Percentiles rank a stretch among this genome's conserved stretches.
phyloP scores from a whole-genome alignment of 2,329 filamentous ascomycete species.

The Scytalidium sp. region DNA sequence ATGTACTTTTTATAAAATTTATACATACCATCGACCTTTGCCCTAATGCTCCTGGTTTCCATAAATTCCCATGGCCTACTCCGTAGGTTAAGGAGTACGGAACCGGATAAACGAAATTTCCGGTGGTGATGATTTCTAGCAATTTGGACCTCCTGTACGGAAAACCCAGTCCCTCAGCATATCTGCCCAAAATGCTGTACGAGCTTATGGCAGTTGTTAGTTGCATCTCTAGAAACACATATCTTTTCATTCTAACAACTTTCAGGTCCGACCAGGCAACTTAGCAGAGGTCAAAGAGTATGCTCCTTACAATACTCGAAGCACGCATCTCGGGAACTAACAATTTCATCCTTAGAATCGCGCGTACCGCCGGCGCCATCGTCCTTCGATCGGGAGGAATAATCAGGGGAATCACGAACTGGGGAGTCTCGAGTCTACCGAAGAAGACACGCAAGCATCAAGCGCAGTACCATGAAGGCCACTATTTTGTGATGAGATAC shows the following conservation, averaged over 20 bases:
- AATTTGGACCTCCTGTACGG: not conserved
- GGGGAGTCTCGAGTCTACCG: slow-evolving; percentile 88
- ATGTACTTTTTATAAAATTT: no score
- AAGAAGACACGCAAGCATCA: slow-evolving; percentile 77
- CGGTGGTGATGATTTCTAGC: not conserved
- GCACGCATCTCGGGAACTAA: not conserved
- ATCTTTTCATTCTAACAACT: slow-evolving; percentile 14
- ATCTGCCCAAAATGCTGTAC: slow-evolving; percentile 80
- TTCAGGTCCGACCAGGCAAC: slow-evolving; percentile 86
- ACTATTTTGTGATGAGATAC: slow-evolving; percentile 99
- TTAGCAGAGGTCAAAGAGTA: slow-evolving; percentile 95
- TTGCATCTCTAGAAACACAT: slow-evolving; percentile 12
- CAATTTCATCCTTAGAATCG: slow-evolving; percentile 62
- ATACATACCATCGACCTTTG: no score
- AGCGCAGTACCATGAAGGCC: slow-evolving; percentile 76
- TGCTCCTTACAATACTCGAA: slow-evolving; percentile 31
- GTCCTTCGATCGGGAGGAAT: slow-evolving; percentile 84
- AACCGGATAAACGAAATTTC: not conserved
- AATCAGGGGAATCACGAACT: slow-evolving; percentile 89
- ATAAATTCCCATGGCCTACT: no score
- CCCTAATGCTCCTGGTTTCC: no score
- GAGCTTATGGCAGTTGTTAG: slow-evolving; percentile 93
- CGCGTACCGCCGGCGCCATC: slow-evolving; percentile 76
- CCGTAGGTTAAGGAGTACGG: not conserved
- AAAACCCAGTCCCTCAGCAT: not conserved